Base-by-base conservation (phyloP, 441 rosid species). In the Omphalea diandra region DNA sequence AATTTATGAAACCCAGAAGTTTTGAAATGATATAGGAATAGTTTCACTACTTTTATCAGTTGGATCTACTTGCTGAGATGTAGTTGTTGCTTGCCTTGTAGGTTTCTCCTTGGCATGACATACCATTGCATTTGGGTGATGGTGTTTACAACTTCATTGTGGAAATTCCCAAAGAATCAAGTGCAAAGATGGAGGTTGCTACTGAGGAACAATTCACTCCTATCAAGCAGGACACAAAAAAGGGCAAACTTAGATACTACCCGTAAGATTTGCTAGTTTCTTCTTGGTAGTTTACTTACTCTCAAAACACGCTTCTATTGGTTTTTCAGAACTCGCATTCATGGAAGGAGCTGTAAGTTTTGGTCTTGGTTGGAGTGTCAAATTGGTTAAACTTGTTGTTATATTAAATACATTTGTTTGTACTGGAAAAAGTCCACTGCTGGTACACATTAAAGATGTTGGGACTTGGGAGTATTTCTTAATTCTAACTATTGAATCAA, bases 161-260 rank as follows among this genome's bases (percentile, higher is more conserved):
- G 62, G 99, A 95, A 74, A 90, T 95, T 69, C 96, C 99, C 22
- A 95, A 90, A 82, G 97, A 89, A 60, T 83, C 98, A 10, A 93
- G 92, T 79, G 98, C 98, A 0, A 95, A 95, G 78, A 95, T 95
- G 98, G 99, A 95, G 86, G 84, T 93, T 84, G 98, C 98, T 61
- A 95, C 96, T 35, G 97, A 93, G 64, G 98, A 95, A 81, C 81
- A 73, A 12, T 87, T 71, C 88, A 94, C 99, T 79, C 99, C 99
- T 27, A 94, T 94, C 77, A 94, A 94, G 88, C 98, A 94, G 81
- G 98, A 94, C 63, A 92, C 94, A 0, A 90, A 94, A 80, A 90
- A 90, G 83, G 99, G 99, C 7, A 92, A 94, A 63, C 94, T 92
- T 65, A 80, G 98, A 85, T 90, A 83, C 65, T 94, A 92, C 56